Evolutionary conservation across 495 filamentous ascomycete genomes (phyloP), one percentile per base, ranked within the genome.

Genomic region (Thermothielavioides terrestris): DNA sequence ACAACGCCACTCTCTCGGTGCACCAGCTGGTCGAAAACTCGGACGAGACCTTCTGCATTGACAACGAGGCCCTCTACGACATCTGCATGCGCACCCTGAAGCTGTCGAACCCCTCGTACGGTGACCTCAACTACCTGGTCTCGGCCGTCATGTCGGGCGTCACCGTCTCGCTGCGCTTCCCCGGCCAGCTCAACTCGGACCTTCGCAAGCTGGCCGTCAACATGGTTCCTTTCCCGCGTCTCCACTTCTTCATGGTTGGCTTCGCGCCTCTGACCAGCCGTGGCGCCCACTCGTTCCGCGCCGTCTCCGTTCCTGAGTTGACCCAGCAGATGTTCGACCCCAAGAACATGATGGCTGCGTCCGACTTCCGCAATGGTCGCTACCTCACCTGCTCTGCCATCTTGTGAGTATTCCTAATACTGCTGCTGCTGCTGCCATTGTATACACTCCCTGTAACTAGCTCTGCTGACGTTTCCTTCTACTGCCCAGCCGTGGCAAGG

Each of bases 261-360:
- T 99, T 99, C 72, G 91, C 92, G 70, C 92, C 92, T 68, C 83
- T 99, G 59, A 99, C 92, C 68, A 91, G 86, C 80, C 89, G 92
- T 71, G 89, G 90, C 64, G 82, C 90, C 61, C 67, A 89, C 80
- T 84, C 83, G 54, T 99, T 97, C 92, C 94, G 92, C 68, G 89
- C 94, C 55, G 84, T 99, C 70, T 87, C 82, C 66, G 92, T 99
- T 52, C 92, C 94, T 28, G 92, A 99, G 80, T 81, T 99, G 72
- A 99, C 92, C 66, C 92, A 99, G 79, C 92, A 99, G 74, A 99
- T 99, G 89, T 99, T 88, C 79, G 92, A 99, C 78, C 92, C 92
- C 65, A 99, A 99, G 87, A 99, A 99, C 82, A 99, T 99, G 92
- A 99, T 99, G 92, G 92, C 92, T 73, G 92, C 92, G 49, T 92